phyloP scores from a whole-genome alignment of 2,329 filamentous ascomycete genomes.

The Aspergillus glaucus region DNA sequence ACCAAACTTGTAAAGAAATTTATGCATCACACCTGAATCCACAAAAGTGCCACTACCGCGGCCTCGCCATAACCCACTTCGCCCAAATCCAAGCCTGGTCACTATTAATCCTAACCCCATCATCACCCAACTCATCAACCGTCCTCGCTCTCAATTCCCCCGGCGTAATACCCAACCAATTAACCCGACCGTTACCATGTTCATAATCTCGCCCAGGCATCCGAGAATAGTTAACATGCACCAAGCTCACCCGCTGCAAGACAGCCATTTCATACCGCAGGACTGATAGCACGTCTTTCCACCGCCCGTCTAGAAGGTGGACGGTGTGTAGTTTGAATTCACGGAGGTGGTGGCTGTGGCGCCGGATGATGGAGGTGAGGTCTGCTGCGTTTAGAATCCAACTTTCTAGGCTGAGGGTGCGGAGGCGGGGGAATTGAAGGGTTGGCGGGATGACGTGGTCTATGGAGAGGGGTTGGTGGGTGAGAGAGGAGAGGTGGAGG shows the following conservation, averaged over 20 bases:
- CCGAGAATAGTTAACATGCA: conserved; percentile 54
- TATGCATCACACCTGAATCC: no score
- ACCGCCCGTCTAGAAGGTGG: conserved; percentile 54
- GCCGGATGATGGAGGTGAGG: conserved; percentile 51
- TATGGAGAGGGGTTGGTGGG: conserved; percentile 52
- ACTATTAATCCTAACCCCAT: conserved; percentile 27
- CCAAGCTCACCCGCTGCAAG: conserved; percentile 61
- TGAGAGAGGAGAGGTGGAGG: conserved; percentile 59
- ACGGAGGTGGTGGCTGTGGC: conserved; percentile 52
- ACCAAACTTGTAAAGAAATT: no score
- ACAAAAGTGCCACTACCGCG: background rate
- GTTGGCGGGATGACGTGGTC: conserved; percentile 56
- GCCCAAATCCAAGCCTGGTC: conserved; percentile 33
- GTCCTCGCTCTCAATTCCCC: conserved; percentile 23
- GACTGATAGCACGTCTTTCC: conserved; percentile 50
- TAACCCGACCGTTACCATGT: conserved; percentile 3
- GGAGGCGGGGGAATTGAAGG: conserved; percentile 54
- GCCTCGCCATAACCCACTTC: conserved; percentile 31
- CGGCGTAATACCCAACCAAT: conserved; percentile 6
- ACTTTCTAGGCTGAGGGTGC: conserved; percentile 59
- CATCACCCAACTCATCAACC: conserved; percentile 31
- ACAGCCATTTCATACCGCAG: conserved; percentile 52
- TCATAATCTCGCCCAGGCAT: conserved; percentile 44
- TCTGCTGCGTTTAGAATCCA: conserved; percentile 58
- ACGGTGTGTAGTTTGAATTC: conserved; percentile 56